Percentiles rank a stretch among this genome's conserved stretches.
Evolutionary conservation across 306 rosid species (phyloP).

Genomic region (Ammopiptanthus mongolicus): DNA sequence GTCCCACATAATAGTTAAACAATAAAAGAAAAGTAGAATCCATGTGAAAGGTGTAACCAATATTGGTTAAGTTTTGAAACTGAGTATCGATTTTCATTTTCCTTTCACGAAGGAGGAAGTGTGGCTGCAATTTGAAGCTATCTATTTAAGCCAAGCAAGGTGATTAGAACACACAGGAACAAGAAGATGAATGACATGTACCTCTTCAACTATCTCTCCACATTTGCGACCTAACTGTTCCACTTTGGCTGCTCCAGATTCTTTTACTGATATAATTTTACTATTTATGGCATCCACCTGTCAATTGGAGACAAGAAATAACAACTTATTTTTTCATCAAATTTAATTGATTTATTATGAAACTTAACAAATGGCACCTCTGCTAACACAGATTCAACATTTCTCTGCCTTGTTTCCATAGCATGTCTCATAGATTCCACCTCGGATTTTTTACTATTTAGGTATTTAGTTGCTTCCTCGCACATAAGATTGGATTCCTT

Average conservation of each 20-base stretch:
- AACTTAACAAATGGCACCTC: slow-evolving; percentile 46
- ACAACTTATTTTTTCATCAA: not conserved
- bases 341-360: not conserved
- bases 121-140: slow-evolving; percentile 5
- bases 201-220: slow-evolving; percentile 60
- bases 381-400: slow-evolving; percentile 53
- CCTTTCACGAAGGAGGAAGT: not conserved
- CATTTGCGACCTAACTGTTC: slow-evolving; percentile 35
- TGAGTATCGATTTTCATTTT: not conserved
- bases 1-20: not conserved
- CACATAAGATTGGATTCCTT: slow-evolving; percentile 45
- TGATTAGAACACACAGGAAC: not conserved
- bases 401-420: slow-evolving; percentile 57
- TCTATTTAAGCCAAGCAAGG: not conserved
- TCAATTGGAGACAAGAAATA: slow-evolving; percentile 21
- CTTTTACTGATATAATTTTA: slow-evolving; percentile 37
- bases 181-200: slow-evolving; percentile 6
- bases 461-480: slow-evolving; percentile 53
- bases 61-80: not conserved
- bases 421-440: slow-evolving; percentile 56
- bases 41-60: not conserved
- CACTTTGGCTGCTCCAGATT: slow-evolving; percentile 44
- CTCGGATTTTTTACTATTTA: slow-evolving; percentile 40
- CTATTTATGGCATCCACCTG: slow-evolving; percentile 57
- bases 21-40: not conserved